Conservation (phyloP, 73 alveolate species). For the Tetrahymena elliotti region DNA sequence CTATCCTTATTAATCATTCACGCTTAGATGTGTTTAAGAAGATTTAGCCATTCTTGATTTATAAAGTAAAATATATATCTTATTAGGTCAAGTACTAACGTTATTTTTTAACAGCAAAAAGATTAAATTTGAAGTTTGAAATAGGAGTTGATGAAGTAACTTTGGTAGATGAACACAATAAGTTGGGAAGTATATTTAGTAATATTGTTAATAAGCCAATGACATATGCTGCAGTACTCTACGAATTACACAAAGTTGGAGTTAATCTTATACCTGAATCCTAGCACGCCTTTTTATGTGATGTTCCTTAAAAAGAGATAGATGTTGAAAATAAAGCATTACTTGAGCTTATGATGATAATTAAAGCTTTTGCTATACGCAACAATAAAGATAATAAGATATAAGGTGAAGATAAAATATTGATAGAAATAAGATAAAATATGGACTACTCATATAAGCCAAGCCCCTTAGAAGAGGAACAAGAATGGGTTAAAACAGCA, state of each 20-base stretch:
- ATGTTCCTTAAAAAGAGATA: background rate
- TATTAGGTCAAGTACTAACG: background rate
- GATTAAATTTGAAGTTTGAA: background rate
- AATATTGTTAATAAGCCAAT: background rate
- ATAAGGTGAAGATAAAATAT: background rate
- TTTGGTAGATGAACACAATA: background rate
- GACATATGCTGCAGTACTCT: background rate
- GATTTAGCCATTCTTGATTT: background rate
- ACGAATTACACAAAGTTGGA: background rate
- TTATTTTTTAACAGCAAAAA: background rate
- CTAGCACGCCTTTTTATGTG: background rate
- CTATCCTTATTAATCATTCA: background rate
- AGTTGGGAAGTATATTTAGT: background rate
- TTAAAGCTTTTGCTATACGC: background rate
- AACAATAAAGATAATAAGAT: background rate
- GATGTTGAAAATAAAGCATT: background rate
- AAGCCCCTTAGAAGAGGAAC: background rate
- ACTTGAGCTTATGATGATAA: background rate
- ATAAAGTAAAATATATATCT: background rate
- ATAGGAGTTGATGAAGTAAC: background rate
- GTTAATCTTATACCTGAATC: background rate
- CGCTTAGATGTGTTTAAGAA: background rate
- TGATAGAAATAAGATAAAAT: background rate
- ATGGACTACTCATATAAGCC: background rate
- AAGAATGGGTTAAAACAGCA: background rate